phyloP scores from a whole-genome alignment of 2,329 filamentous ascomycete species.

The Cladophialophora bantiana region DNA sequence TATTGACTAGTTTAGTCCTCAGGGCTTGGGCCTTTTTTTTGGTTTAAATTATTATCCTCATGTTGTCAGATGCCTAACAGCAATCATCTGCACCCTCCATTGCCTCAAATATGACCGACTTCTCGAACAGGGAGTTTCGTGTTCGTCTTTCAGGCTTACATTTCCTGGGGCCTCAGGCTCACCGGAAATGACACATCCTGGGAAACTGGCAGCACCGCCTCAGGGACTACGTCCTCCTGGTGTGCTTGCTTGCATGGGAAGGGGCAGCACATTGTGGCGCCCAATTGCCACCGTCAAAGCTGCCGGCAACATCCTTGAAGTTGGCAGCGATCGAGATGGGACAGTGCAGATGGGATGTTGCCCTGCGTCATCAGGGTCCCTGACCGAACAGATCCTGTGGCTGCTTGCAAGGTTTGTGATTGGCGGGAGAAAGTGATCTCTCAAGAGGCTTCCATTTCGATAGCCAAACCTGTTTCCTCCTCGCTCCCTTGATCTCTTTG shows the following conservation, averaged over 20 bases:
- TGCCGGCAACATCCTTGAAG: slow-evolving; percentile 17
- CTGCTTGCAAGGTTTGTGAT: slow-evolving; percentile 15
- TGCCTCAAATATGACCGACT: neutral
- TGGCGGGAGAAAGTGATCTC: slow-evolving; percentile 14
- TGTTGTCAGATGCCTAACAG: neutral
- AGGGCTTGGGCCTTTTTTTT: neutral
- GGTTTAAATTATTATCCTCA: neutral
- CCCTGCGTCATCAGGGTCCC: slow-evolving; percentile 33
- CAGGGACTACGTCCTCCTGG: slow-evolving; percentile 7
- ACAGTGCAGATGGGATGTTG: neutral
- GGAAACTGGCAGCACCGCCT: slow-evolving; percentile 18
- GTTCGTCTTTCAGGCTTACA: neutral
- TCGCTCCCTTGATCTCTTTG: neutral
- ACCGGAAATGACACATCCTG: neutral
- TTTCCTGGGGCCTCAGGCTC: neutral
- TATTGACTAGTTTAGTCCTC: neutral
- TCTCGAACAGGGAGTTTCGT: neutral
- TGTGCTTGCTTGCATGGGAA: neutral
- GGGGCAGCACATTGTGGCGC: slow-evolving; percentile 21
- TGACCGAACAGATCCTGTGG: slow-evolving; percentile 18
- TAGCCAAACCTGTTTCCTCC: slow-evolving; percentile 28
- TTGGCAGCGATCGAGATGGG: slow-evolving; percentile 25
- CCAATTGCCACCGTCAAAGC: slow-evolving; percentile 21
- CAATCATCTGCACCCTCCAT: neutral
- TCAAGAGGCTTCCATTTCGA: neutral